Percentiles rank a stretch among this genome's conserved stretches.
Conservation (phyloP, 768 basidiomycete genomes). For the Pholiota microspora region DNA sequence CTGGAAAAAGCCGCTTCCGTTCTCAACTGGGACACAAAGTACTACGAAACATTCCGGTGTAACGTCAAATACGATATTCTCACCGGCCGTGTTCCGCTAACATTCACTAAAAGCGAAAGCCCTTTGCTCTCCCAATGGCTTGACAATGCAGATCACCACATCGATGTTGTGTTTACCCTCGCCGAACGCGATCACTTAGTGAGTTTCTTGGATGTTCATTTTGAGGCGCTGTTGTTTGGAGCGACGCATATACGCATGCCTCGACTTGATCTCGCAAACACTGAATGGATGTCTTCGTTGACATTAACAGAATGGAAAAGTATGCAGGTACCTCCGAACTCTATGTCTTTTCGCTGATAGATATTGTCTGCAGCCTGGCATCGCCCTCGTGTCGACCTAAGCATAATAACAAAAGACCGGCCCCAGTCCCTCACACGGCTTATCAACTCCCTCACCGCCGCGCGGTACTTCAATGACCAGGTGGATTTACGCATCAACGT, state of each 20-base stretch:
- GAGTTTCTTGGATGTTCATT: conserved; percentile 7
- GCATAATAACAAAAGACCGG: conserved; percentile 76
- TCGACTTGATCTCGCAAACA: conserved; percentile 20
- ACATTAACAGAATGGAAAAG: conserved; percentile 57
- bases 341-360: conserved; percentile 17
- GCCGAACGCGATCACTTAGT: conserved; percentile 13
- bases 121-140: conserved; percentile 10
- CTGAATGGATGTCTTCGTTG: conserved; percentile 30
- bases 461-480: conserved; percentile 67
- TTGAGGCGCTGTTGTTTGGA: background rate
- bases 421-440: conserved; percentile 70
- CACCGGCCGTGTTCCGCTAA: background rate
- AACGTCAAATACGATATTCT: conserved; percentile 11
- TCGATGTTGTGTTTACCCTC: conserved; percentile 11
- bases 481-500: conserved; percentile 68
- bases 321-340: conserved; percentile 24
- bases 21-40: conserved; percentile 7
- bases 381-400: conserved; percentile 62
- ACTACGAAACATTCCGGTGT: conserved; percentile 8
- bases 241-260: conserved; percentile 21
- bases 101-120: conserved; percentile 1
- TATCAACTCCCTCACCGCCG: conserved; percentile 53
- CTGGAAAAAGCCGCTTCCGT: background rate
- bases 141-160: background rate
- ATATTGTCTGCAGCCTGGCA: conserved; percentile 63